Base-by-base conservation (phyloP, 108 stramenopile species). In the Nitzschia putrida region DNA sequence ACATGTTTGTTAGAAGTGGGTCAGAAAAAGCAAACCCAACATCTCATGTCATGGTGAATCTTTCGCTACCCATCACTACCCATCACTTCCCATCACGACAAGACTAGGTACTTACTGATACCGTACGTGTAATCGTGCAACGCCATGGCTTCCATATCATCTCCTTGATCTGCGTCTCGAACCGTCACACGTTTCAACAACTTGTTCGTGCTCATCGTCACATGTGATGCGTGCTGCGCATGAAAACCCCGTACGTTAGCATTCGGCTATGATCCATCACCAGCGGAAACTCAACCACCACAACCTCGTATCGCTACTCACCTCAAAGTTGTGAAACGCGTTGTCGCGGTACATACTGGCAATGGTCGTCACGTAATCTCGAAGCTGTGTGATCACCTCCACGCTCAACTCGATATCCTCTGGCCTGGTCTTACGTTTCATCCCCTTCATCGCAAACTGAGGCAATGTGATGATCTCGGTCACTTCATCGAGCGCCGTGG, bases 301-400 rank as follows among this genome's bases (percentile, higher is more conserved):
- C 29, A 1, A 1, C n/a, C n/a, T 44, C 44, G 44, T 11, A 21
- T n/a, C n/a, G n/a, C n/a, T n/a, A 43, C 60, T 12, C 43, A 61
- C 60, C 60, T 85, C 85, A 54, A 82, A 80, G 55, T 83, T 83
- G 76, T 84, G 83, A 51, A 78, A 83, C 13, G 75, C 57, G 39
- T 82, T 82, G 39, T 70, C 57, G 0, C 57, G 54, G 50, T 82
- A 82, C 72, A 78, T 57, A 42, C 51, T 43, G 9, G 82, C 77
- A 40, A 83, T 68, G 16, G 58, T 66, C 12, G 47, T 25, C 7
- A 77, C 69, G 44, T 57, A 61, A 37, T 58, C 44, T 1, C 60
- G 59, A 2, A 77, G 69, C 29, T 77, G 69, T 14, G 58, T 26
- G 37, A 51, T 57, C 23, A 70, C 69, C 29, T 41, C 53, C 40